These are phyloP conservation scores for Penicillium hesseltinei DNA, from an alignment of 2,329 filamentous ascomycete species.

Conservation along the genomic window DNA sequence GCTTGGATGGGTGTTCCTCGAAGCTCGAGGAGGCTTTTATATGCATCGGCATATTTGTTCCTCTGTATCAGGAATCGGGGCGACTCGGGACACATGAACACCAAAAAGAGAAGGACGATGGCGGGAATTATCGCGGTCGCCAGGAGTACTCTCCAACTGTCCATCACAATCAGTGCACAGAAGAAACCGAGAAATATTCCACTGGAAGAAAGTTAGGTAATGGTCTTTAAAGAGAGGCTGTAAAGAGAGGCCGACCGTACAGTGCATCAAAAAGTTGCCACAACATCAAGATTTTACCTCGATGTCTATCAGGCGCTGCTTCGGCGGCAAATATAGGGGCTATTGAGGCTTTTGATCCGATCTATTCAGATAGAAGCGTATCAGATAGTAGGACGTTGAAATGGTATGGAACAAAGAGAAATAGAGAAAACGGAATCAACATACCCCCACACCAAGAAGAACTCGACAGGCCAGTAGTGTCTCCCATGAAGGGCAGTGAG, in stretches of 20 bases:
- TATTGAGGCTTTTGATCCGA: constrained; percentile 26
- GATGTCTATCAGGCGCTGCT: constrained; percentile 17
- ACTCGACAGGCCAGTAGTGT: constrained; percentile 29
- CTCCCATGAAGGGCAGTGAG: constrained; percentile 23
- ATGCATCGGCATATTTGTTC: neutral
- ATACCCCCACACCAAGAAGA: constrained; percentile 31
- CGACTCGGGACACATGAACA: constrained; percentile 4
- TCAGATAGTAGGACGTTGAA: neutral
- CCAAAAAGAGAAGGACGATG: neutral
- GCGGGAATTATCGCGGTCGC: constrained; percentile 1
- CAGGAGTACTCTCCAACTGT: neutral
- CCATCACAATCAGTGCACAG: neutral
- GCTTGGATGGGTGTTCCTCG: neutral
- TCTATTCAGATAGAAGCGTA: constrained; percentile 4
- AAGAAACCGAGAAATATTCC: constrained; percentile 2
- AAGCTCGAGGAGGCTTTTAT: neutral
- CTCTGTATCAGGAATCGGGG: constrained; percentile 20
- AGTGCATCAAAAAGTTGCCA: constrained; percentile 27
- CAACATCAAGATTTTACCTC: constrained; percentile 23
- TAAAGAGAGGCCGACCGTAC: constrained; percentile 2
- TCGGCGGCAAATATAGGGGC: constrained; percentile 25
- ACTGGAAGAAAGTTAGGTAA: neutral
- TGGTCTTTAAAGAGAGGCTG: neutral
- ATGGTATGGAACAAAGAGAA: neutral
- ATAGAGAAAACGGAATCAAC: neutral